phyloP scores from a whole-genome alignment of 179 eudicot species.

The Silene noctiflora region DNA sequence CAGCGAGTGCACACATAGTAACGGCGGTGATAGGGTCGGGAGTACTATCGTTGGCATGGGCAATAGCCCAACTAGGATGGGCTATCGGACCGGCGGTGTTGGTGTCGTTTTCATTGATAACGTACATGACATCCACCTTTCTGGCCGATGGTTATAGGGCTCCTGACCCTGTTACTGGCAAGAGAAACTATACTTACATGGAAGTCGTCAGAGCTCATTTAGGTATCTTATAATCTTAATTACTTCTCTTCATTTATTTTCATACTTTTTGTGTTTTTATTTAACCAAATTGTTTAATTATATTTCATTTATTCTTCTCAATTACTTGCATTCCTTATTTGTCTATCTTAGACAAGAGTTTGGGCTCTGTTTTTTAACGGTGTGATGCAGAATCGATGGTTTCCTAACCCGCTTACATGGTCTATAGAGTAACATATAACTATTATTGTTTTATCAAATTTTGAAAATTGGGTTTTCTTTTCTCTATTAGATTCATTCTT shows the following conservation, averaged over 20 bases:
- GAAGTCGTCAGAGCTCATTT: slow-evolving; percentile 59
- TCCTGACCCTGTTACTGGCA: slow-evolving; percentile 53
- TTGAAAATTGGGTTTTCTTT: no score
- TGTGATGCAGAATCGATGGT: not conserved
- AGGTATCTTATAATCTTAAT: slow-evolving; percentile 34
- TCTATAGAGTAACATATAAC: not conserved
- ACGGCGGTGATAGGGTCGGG: slow-evolving; percentile 82
- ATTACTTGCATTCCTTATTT: no score
- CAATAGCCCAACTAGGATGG: slow-evolving; percentile 74
- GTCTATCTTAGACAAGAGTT: not conserved
- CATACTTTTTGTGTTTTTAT: not conserved
- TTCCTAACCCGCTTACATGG: not conserved
- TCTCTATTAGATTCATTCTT: no score
- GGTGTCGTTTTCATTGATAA: slow-evolving; percentile 47
- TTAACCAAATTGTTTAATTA: no score
- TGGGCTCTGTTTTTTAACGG: not conserved
- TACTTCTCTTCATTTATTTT: not conserved
- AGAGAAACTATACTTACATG: slow-evolving; percentile 65
- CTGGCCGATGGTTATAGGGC: slow-evolving; percentile 62
- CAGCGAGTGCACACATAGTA: slow-evolving; percentile 69
- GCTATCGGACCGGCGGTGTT: slow-evolving; percentile 54
- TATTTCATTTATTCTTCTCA: not conserved
- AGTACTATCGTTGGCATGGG: slow-evolving; percentile 70
- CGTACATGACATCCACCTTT: slow-evolving; percentile 62
- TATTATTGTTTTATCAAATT: no score